Evolutionary conservation across 345 rosid species (phyloP).

Genomic region (Brassica carinata): DNA sequence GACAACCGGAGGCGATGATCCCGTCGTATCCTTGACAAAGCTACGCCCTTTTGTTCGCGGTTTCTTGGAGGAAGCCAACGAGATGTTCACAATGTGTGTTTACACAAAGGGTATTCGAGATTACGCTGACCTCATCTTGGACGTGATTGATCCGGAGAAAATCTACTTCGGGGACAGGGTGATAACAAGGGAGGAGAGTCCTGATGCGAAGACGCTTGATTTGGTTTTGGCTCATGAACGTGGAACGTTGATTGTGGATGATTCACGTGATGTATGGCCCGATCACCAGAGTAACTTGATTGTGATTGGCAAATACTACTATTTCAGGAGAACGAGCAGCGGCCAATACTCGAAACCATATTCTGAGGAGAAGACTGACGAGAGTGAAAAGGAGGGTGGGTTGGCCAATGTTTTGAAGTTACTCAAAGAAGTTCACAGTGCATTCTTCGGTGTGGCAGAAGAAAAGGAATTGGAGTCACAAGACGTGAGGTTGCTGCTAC

Average conservation of each 20-base stretch:
- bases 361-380: slow-evolving; percentile 51
- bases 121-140: not conserved
- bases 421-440: slow-evolving; percentile 13
- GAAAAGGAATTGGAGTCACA: slow-evolving; percentile 16
- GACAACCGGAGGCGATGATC: not conserved
- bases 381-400: slow-evolving; percentile 42
- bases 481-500: not conserved
- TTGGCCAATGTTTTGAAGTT: slow-evolving; percentile 48
- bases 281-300: slow-evolving; percentile 20
- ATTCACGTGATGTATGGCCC: slow-evolving; percentile 14
- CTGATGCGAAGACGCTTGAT: not conserved
- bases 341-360: slow-evolving; percentile 29
- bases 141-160: not conserved
- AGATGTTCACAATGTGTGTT: not conserved
- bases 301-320: slow-evolving; percentile 43
- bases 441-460: slow-evolving; percentile 2
- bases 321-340: slow-evolving; percentile 47
- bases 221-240: slow-evolving; percentile 5
- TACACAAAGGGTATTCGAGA: not conserved
- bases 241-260: slow-evolving; percentile 31
- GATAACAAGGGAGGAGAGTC: not conserved
- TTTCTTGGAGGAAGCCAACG: slow-evolving; percentile 6
- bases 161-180: not conserved
- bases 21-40: not conserved
- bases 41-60: slow-evolving; percentile 2